Evolutionary conservation across 2,329 filamentous ascomycete species (phyloP), one percentile per base, ranked within the genome.

Genomic region (Fusarium tricinctum): DNA sequence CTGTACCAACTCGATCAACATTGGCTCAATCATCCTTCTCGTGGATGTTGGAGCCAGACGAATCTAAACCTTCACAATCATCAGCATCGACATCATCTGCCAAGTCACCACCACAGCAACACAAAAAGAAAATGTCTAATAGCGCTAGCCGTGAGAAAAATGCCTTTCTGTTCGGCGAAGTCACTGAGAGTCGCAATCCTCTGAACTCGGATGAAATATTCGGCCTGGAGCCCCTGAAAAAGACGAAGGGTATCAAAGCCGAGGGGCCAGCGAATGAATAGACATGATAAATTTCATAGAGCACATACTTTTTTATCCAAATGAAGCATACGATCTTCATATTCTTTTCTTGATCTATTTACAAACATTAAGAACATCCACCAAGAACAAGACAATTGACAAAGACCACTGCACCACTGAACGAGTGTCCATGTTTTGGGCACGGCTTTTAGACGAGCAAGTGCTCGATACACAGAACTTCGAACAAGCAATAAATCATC

Each of bases 1-100:
- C 65, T 68, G 84, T 88, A 17, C 88, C 87, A 1, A 88, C 88
- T 20, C 85, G 90, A 22, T 91, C 90, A 5, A 88, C 85, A 1
- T 83, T 93, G 33, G 90, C 90, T 2, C 90, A 92, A 69, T 93
- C 91, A 9, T 91, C 89, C 6, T 94, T 93, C 76, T 89, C 91
- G 2, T 93, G 90, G 90, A 94, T 94, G 91, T 82, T 94, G 3
- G 89, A 89, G 68, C 86, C 85, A 5, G 84, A 86, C 68, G 75
- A 81, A 54, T 76, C 80, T 0, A 58, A 47, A 13, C 70, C 62
- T 40, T 68, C 73, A 49, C 59, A 75, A 56, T 64, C 73, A 1
- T 51, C 70, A 55, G 63, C 73, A 1, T 51, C 69, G 14, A 30
- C 68, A 4, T 62, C 74, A 5, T 46, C 70, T 9, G 68, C 54